A percentile compares a stretch with the other conserved stretches of the same genome.
These are phyloP conservation scores for Garcia nutans DNA, from an alignment of 345 rosid species.

Conservation along the genomic window DNA sequence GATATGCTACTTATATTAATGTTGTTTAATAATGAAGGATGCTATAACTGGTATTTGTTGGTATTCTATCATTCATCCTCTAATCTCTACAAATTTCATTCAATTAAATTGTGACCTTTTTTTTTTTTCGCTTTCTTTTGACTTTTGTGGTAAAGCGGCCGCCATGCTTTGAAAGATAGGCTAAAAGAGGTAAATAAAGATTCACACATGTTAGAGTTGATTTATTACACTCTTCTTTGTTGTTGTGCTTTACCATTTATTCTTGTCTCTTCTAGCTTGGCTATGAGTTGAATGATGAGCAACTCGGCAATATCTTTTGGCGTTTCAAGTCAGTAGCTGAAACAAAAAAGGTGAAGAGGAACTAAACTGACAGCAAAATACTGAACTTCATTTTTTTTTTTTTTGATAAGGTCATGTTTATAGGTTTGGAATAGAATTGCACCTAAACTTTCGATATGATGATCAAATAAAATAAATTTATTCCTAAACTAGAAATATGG, in stretches of 20 bases:
- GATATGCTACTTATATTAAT: not conserved
- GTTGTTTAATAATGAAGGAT: not conserved
- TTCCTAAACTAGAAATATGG: no score
- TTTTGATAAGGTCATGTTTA: no score
- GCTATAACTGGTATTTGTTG: not conserved
- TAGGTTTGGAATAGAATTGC: no score
- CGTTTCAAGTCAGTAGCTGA: conserved; percentile 88
- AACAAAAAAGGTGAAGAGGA: conserved; percentile 64
- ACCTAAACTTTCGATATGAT: no score
- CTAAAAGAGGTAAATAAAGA: conserved; percentile 58
- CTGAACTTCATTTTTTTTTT: no score
- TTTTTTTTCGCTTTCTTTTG: conserved; percentile 1
- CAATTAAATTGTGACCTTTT: not conserved
- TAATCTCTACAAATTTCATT: not conserved
- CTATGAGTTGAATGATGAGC: conserved; percentile 69
- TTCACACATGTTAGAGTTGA: not conserved
- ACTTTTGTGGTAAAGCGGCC: conserved; percentile 52
- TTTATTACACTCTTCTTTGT: conserved; percentile 6
- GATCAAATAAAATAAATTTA: no score
- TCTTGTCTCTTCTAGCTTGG: conserved; percentile 62
- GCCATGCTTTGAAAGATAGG: conserved; percentile 81
- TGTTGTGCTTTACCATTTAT: conserved; percentile 9
- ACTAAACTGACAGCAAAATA: no score
- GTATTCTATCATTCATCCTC: not conserved
- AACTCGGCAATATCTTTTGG: conserved; percentile 77